Conservation (phyloP, 2,329 filamentous ascomycete genomes). For the Calcarisporium arbuscula region DNA sequence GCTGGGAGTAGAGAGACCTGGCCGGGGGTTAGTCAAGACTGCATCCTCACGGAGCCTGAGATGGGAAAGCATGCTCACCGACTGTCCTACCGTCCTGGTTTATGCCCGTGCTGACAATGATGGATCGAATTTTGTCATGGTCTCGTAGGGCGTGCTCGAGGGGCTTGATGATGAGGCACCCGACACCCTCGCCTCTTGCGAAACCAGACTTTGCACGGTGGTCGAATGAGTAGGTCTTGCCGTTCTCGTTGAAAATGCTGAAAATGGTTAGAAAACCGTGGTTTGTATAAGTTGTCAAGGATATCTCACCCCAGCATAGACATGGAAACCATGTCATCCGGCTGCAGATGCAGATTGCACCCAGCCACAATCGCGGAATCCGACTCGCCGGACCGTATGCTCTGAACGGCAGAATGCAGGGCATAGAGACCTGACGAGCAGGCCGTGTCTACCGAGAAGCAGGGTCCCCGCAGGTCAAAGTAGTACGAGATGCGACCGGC, state of each 20-base stretch:
- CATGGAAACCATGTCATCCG: conserved; percentile 28
- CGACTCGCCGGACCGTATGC: conserved; percentile 39
- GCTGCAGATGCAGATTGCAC: conserved; percentile 40
- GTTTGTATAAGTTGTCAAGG: neutral
- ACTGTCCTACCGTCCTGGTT: conserved; percentile 49
- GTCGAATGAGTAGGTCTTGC: conserved; percentile 39
- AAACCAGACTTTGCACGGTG: conserved; percentile 39
- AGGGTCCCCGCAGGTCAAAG: conserved; percentile 48
- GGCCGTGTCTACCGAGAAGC: conserved; percentile 45
- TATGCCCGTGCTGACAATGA: conserved; percentile 43
- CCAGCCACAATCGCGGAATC: conserved; percentile 40
- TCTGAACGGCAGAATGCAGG: conserved; percentile 44
- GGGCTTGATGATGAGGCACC: conserved; percentile 49
- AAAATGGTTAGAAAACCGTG: neutral
- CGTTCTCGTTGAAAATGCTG: conserved; percentile 39
- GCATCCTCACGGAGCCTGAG: too few relatives aligned
- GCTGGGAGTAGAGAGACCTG: conserved; percentile 52
- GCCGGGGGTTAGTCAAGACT: too few relatives aligned
- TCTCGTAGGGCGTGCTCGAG: conserved; percentile 48
- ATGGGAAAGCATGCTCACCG: too few relatives aligned
- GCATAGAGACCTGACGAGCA: conserved; percentile 46
- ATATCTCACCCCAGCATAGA: conserved; percentile 20
- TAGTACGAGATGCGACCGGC: conserved; percentile 50
- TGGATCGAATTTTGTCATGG: conserved; percentile 46
- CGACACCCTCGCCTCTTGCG: conserved; percentile 54